phyloP scores from a whole-genome alignment of 1,284 basidiomycete genomes.

The Malassezia arunalokei region DNA sequence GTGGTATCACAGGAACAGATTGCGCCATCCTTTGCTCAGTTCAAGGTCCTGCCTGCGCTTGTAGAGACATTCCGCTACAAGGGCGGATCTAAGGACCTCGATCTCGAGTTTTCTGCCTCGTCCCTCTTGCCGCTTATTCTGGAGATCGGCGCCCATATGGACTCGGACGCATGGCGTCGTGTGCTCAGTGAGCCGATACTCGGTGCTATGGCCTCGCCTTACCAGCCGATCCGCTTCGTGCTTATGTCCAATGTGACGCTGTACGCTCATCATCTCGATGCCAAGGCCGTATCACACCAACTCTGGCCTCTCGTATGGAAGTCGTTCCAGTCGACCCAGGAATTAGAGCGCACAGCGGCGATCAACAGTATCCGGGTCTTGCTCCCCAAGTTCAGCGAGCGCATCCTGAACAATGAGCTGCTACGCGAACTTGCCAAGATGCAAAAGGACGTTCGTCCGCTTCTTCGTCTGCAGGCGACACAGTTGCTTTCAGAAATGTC shows the following conservation, averaged over 20 bases:
- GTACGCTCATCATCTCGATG: constrained; percentile 76
- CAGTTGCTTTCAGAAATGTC: constrained; percentile 86
- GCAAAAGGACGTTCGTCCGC: constrained; percentile 81
- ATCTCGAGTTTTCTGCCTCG: constrained; percentile 13
- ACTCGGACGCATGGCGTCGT: constrained; percentile 25
- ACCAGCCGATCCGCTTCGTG: constrained; percentile 85
- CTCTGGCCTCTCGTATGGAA: constrained; percentile 91
- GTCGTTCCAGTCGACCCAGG: constrained; percentile 85
- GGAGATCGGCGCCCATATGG: constrained; percentile 25
- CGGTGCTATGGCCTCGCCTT: constrained; percentile 46
- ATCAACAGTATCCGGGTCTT: constrained; percentile 74
- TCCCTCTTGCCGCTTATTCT: constrained; percentile 35
- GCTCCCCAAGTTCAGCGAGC: constrained; percentile 67
- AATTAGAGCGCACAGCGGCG: constrained; percentile 85
- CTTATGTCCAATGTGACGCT: constrained; percentile 72
- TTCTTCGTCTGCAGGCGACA: constrained; percentile 93
- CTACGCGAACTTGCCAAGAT: constrained; percentile 81
- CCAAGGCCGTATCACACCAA: constrained; percentile 68
- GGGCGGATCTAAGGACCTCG: constrained; percentile 1
- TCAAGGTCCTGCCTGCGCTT: constrained; percentile 75
- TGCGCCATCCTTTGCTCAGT: constrained; percentile 72
- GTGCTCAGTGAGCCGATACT: constrained; percentile 27
- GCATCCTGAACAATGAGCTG: constrained; percentile 91
- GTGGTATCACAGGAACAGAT: constrained; percentile 45
- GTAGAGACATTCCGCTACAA: constrained; percentile 53